Evolutionary conservation across 164 flowering plant genomes (phyloP).

Genomic region (Nymphaea colorata): DNA sequence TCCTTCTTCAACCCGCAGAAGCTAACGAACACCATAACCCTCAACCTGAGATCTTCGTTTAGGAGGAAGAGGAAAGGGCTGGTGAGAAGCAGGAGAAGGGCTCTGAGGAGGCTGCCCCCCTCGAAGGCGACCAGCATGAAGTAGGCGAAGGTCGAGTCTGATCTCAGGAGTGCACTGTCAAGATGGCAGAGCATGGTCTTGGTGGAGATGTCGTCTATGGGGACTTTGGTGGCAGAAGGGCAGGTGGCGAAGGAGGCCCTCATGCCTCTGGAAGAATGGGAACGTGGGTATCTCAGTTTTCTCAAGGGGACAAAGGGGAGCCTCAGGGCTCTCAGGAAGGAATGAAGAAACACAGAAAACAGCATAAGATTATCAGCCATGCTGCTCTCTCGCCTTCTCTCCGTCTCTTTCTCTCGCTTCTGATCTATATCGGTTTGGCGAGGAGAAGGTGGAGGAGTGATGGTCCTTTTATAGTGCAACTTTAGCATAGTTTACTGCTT

Average conservation of each 20-base stretch:
- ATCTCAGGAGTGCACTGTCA: slow-evolving; percentile 42
- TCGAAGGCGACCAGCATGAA: slow-evolving; percentile 51
- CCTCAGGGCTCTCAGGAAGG: neutral
- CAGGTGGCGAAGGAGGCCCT: neutral
- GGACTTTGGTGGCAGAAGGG: slow-evolving; percentile 8
- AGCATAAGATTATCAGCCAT: neutral
- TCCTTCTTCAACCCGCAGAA: slow-evolving; percentile 40
- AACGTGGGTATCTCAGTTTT: neutral
- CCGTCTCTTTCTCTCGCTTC: too few species aligned
- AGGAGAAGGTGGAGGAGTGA: too few species aligned
- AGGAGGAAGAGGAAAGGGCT: slow-evolving; percentile 33
- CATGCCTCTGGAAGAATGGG: neutral
- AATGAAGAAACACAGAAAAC: neutral
- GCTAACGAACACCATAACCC: slow-evolving; percentile 40
- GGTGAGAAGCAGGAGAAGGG: slow-evolving; percentile 26
- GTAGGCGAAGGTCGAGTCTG: slow-evolving; percentile 51
- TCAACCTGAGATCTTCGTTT: slow-evolving; percentile 17
- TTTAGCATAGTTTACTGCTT: too few species aligned
- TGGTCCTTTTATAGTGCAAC: too few species aligned
- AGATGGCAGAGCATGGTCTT: slow-evolving; percentile 36
- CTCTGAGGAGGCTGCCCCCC: slow-evolving; percentile 42
- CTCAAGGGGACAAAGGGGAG: neutral
- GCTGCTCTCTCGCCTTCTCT: neutral
- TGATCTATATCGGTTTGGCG: too few species aligned
- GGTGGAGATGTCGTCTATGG: slow-evolving; percentile 14